These are phyloP conservation scores for Penicillium sp. DNA, from an alignment of 2,329 filamentous ascomycete genomes.

Conservation along the genomic window DNA sequence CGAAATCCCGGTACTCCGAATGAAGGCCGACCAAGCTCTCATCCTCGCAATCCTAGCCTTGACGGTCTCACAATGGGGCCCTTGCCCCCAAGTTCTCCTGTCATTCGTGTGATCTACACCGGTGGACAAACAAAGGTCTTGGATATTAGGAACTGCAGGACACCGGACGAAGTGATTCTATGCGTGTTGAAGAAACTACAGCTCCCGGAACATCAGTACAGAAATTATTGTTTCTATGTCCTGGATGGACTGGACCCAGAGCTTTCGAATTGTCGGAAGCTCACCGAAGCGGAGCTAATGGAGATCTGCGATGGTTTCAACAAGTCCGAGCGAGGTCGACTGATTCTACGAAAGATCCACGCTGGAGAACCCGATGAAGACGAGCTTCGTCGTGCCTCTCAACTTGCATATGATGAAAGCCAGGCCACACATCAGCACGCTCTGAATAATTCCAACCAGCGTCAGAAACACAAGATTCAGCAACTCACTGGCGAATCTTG, in stretches of 20 bases:
- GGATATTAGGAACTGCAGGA: constrained; percentile 87
- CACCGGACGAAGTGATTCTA: constrained; percentile 87
- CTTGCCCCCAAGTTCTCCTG: constrained; percentile 78
- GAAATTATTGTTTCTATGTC: constrained; percentile 97
- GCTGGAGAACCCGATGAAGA: constrained; percentile 83
- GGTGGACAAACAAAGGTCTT: constrained; percentile 90
- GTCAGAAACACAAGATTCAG: constrained; percentile 83
- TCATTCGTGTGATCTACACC: constrained; percentile 91
- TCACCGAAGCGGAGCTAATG: constrained; percentile 85
- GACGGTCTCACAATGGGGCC: constrained; percentile 84
- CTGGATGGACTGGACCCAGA: constrained; percentile 82
- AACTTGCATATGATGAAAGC: constrained; percentile 84
- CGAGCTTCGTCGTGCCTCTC: constrained; percentile 82
- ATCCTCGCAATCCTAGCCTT: constrained; percentile 78
- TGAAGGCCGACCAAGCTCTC: constrained; percentile 64
- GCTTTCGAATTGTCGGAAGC: constrained; percentile 73
- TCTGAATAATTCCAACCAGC: constrained; percentile 62
- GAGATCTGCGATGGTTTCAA: constrained; percentile 84
- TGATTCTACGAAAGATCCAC: constrained; percentile 91
- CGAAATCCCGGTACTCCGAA: constrained; percentile 62
- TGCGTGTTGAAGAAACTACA: constrained; percentile 85
- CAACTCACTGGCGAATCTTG: constrained; percentile 86
- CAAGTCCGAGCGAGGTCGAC: constrained; percentile 79
- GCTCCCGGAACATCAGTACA: constrained; percentile 83
- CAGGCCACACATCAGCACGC: constrained; percentile 68